Percentiles rank a stretch among this genome's conserved stretches.
These are phyloP conservation scores for Xenoacremonium recifei DNA, from an alignment of 2,329 filamentous ascomycete genomes.

Conservation along the genomic window DNA sequence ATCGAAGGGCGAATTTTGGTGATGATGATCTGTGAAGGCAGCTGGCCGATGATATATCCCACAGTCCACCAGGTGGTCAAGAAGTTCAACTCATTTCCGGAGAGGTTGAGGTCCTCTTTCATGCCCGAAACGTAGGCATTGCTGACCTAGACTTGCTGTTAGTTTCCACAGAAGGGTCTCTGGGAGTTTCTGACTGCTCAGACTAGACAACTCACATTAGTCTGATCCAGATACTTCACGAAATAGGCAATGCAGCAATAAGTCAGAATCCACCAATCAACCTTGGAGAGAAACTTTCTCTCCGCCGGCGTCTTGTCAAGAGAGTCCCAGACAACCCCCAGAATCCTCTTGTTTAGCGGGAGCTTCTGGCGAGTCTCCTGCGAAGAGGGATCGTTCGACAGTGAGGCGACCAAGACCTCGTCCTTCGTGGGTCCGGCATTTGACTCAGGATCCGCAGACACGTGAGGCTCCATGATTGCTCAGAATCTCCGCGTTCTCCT, in stretches of 20 bases:
- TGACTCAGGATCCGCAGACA: no score
- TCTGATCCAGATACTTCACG: slow-evolving; percentile 35
- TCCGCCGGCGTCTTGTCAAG: slow-evolving; percentile 33
- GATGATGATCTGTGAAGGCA: slow-evolving; percentile 34
- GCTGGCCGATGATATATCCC: slow-evolving; percentile 54
- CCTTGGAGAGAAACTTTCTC: slow-evolving; percentile 30
- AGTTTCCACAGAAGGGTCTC: no score
- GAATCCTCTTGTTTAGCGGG: slow-evolving; percentile 15
- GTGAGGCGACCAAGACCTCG: background rate
- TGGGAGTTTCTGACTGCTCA: no score
- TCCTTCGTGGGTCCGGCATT: no score
- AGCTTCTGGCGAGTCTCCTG: background rate
- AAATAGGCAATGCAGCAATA: slow-evolving; percentile 36
- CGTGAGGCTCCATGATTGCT: no score
- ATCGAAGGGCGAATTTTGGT: slow-evolving; percentile 37
- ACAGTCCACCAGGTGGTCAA: slow-evolving; percentile 54
- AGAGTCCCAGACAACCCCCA: slow-evolving; percentile 30
- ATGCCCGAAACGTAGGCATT: slow-evolving; percentile 42
- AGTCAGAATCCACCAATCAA: slow-evolving; percentile 34
- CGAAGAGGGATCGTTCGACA: background rate
- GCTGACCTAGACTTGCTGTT: no score
- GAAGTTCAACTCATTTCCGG: slow-evolving; percentile 48
- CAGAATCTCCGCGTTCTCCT: no score
- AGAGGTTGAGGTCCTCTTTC: slow-evolving; percentile 52
- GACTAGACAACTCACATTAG: slow-evolving; percentile 25